These are phyloP conservation scores for Trichoderma orchidacearum DNA, from an alignment of 495 filamentous ascomycete genomes.

Conservation along the genomic window DNA sequence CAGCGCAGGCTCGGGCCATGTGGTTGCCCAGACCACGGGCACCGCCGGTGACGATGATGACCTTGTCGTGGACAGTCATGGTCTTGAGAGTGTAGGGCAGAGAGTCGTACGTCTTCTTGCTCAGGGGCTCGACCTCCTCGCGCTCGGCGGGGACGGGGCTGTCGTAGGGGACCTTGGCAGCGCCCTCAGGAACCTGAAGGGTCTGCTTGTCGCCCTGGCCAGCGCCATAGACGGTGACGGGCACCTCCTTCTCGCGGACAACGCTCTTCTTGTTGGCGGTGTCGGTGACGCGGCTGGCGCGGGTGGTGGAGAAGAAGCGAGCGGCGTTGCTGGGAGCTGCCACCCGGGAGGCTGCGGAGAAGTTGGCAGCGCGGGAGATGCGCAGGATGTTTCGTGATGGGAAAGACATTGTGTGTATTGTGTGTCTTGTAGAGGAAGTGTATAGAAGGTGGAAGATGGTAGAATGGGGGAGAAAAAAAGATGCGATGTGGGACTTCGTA, in stretches of 20 bases:
- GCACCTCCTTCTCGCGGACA: conserved; percentile 34
- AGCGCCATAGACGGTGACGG: conserved; percentile 31
- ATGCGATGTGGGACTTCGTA: not conserved
- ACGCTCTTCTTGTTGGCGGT: conserved; percentile 21
- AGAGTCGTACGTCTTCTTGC: conserved; percentile 23
- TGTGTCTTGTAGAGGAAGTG: conserved; percentile 4
- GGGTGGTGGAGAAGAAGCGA: conserved; percentile 22
- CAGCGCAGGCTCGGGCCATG: conserved; percentile 63
- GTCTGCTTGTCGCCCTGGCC: conserved; percentile 40
- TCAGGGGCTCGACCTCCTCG: conserved; percentile 23
- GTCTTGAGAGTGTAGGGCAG: conserved; percentile 48
- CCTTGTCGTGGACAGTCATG: conserved; percentile 51
- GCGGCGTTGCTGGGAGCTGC: conserved; percentile 8
- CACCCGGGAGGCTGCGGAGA: conserved; percentile 16
- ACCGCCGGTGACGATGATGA: conserved; percentile 60
- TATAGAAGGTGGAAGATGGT: not conserved
- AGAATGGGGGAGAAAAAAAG: not conserved
- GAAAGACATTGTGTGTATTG: conserved; percentile 22
- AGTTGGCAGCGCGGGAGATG: conserved; percentile 14
- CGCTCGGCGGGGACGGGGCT: conserved; percentile 19
- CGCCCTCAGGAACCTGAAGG: conserved; percentile 67
- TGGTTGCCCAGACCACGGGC: conserved; percentile 63
- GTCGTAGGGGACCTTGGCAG: conserved; percentile 28
- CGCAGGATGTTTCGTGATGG: conserved; percentile 19
- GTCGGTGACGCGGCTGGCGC: conserved; percentile 20